These are phyloP conservation scores for Wickerhamiella australiensis DNA, from an alignment of 805 yeast genomes.

Conservation along the genomic window DNA sequence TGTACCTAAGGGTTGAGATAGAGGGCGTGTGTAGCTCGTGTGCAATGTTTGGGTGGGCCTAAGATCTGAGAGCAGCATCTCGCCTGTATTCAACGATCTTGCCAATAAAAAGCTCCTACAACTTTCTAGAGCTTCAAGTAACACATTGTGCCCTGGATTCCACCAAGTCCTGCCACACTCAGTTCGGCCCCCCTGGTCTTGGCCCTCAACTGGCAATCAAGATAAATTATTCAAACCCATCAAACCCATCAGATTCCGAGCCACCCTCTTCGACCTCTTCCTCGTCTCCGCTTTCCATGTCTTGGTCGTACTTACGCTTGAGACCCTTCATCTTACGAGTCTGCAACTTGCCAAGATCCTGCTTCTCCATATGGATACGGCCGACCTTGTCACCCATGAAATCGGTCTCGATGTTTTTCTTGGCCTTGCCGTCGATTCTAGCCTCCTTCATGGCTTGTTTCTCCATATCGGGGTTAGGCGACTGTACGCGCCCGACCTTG, in stretches of 20 bases:
- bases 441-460: slow-evolving; percentile 79
- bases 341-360: slow-evolving; percentile 79
- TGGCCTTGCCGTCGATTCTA: slow-evolving; percentile 65
- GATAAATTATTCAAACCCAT: slow-evolving; percentile 2
- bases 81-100: too few relatives aligned
- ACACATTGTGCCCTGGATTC: too few relatives aligned
- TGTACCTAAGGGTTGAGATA: too few relatives aligned
- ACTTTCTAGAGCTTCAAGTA: too few relatives aligned
- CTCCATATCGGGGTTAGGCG: slow-evolving; percentile 75
- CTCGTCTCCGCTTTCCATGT: slow-evolving; percentile 36
- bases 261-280: slow-evolving; percentile 29
- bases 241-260: neutral
- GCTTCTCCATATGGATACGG: slow-evolving; percentile 90
- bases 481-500: slow-evolving; percentile 73
- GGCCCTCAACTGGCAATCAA: too few relatives aligned
- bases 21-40: too few relatives aligned
- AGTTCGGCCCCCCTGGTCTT: too few relatives aligned
- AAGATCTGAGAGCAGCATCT: too few relatives aligned
- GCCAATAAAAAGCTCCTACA: too few relatives aligned
- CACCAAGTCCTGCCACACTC: too few relatives aligned
- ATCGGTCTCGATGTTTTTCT: slow-evolving; percentile 83
- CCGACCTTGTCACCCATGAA: slow-evolving; percentile 93
- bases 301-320: slow-evolving; percentile 75
- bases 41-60: too few relatives aligned
- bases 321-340: slow-evolving; percentile 98